Evolutionary conservation across 352 stramenopile genomes (phyloP), one percentile per base, ranked within the genome.

Genomic region (Phytophthora cactorum): DNA sequence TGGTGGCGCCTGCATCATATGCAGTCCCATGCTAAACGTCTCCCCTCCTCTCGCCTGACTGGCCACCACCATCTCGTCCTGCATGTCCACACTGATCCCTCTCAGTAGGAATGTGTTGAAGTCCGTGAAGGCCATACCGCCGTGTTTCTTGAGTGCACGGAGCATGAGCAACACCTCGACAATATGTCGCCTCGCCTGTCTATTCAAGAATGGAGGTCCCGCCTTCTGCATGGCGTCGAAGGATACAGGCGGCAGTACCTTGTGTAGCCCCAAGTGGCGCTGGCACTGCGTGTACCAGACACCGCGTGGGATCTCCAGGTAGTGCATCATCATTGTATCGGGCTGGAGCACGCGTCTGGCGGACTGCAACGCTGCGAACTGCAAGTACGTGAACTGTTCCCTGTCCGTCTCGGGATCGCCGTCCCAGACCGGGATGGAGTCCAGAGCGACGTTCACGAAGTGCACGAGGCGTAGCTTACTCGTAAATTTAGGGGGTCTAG

Each of bases 231-330:
- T 29, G 10, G 27, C n/a, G 7, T 50, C 50, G 7, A 74, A 70
- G 2, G 73, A 46, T 31, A 70, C 62, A 0, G 76, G 76, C 2
- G 67, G 58, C n/a, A 81, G 28, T 45, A 84, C 71, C 12, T 74
- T 66, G 27, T 84, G 77, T 17, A 80, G 65, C 43, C 73, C 79
- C 28, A 84, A 51, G 39, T 82, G 72, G 2, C 77, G 70, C 52
- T 84, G 77, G 29, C 74, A 80, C 45, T 84, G 74, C 17, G 77
- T 82, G 64, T 72, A 84, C 77, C 77, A 84, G 9, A 76, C 61
- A 15, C 77, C 77, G 17, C 74, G 61, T 9, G 77, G 74, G 4
- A 47, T 55, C 14, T 72, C 61, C 17, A 78, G 22, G 59, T 84
- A 84, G 60, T 84, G 77, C 61, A 82, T 51, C 52, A 82, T 57